Evolutionary conservation across 2,329 filamentous ascomycete genomes (phyloP).

Genomic region (Xylaria sp.): DNA sequence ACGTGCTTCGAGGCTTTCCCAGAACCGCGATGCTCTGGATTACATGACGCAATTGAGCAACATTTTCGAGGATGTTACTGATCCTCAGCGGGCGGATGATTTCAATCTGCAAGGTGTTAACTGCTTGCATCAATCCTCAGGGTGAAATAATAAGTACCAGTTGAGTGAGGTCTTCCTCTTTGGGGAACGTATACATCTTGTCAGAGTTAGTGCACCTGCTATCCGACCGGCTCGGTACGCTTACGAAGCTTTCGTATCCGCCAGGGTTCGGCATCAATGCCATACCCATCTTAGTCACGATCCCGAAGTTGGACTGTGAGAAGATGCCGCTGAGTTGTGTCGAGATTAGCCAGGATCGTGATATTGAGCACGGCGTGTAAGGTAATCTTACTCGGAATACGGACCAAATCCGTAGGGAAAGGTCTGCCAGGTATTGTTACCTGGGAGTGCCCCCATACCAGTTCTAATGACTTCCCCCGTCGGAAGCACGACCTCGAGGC

Average conservation of each 20-base stretch:
- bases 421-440: constrained; percentile 55
- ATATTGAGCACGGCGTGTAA: background rate
- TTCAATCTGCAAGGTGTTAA: constrained; percentile 50
- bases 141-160: constrained; percentile 44
- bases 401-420: constrained; percentile 58
- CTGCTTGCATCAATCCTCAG: background rate
- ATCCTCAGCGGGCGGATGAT: constrained; percentile 60
- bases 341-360: constrained; percentile 16
- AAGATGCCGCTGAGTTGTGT: constrained; percentile 55
- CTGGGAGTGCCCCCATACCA: constrained; percentile 54
- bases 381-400: constrained; percentile 47
- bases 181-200: constrained; percentile 57
- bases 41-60: constrained; percentile 52
- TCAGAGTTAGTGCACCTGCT: constrained; percentile 39
- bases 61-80: constrained; percentile 54
- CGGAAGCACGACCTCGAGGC: constrained; percentile 58
- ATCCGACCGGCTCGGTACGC: constrained; percentile 22
- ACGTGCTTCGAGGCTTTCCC: constrained; percentile 51
- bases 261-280: constrained; percentile 64
- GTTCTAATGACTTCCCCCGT: constrained; percentile 57
- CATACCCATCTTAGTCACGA: constrained; percentile 65
- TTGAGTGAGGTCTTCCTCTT: constrained; percentile 60
- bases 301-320: constrained; percentile 61
- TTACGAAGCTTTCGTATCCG: constrained; percentile 57
- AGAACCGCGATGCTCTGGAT: constrained; percentile 52